Base-by-base conservation (phyloP, 2,329 filamentous ascomycete genomes). In the Knufia fluminis region DNA sequence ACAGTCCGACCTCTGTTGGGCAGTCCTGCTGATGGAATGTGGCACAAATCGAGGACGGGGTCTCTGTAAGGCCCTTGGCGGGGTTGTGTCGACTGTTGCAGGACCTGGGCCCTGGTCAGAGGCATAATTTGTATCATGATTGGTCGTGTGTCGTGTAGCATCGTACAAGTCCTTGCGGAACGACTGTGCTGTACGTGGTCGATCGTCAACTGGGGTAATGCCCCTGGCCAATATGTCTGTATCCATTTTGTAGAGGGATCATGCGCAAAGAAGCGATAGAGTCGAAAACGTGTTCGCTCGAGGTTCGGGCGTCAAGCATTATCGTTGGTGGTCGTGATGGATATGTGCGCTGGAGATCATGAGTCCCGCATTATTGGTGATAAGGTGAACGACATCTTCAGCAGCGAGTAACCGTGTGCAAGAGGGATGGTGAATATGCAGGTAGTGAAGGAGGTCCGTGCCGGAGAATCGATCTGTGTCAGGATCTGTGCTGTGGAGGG, bases 161-260 rank as follows among this genome's bases (percentile, higher is more conserved):
- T 45, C 32, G 17, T 49, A 24, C n/a, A 31, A 17, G 3, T 58
- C 56, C 32, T 40, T 38, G n/a, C 56, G 56, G 35, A 46, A 52
- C 12, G 54, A 46, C 35, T 53, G 48, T n/a, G 52, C 48, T 20
- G 48, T 28, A 12, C 56, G 54, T 14, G 49, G 41, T 23, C 54
- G 52, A 35, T 58, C 56, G 20, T 56, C 56, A 7, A 54, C 49
- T n/a, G 51, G 49, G 17, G 52, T 39, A 31, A 52, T 44, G 41
- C 26, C 44, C 33, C 55, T 51, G 32, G 48, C 48, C 7, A 49
- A 22, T 8, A 44, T 48, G 24, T 56, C 54, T 4, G 49, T 45
- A 7, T 57, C 55, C 54, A 57, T 57, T 35, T 51, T 50, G 16
- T 50, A 12, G 20, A 26, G 17, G 22, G 22, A 4, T 6, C 6